phyloP scores from a whole-genome alignment of 805 yeast genomes.

The Yamadazyma paraphyllophila region DNA sequence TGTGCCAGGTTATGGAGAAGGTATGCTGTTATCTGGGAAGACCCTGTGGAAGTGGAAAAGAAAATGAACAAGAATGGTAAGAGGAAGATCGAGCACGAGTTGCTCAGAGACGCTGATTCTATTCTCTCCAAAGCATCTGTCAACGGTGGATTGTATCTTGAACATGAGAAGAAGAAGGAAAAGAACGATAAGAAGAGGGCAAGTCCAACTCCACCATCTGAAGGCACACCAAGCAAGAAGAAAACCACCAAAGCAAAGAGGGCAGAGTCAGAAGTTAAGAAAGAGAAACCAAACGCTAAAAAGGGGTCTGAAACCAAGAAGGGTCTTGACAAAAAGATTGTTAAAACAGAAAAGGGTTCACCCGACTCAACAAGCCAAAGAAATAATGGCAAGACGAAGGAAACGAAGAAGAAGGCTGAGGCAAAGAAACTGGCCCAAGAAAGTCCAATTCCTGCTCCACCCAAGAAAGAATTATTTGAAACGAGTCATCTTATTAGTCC shows the following conservation, averaged over 20 bases:
- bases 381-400: no score
- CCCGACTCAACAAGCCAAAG: no score
- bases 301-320: neutral
- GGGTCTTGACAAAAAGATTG: neutral
- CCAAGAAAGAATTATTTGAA: neutral
- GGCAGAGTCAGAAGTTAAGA: conserved; percentile 6
- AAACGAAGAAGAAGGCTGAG: neutral
- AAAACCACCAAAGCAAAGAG: conserved; percentile 11
- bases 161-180: conserved; percentile 5
- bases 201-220: conserved; percentile 6
- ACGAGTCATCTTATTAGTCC: conserved; percentile 18
- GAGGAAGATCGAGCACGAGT: conserved; percentile 64
- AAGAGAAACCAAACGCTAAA: conserved; percentile 6
- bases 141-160: conserved; percentile 13
- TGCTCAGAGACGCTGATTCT: conserved; percentile 56
- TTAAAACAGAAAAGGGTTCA: neutral
- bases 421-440: conserved; percentile 6
- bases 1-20: conserved; percentile 92
- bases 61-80: conserved; percentile 45
- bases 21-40: conserved; percentile 85
- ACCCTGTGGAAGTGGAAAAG: conserved; percentile 63
- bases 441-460: neutral
- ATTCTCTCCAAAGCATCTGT: conserved; percentile 50
- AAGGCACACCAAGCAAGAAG: conserved; percentile 2
- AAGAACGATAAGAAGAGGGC: conserved; percentile 5